Conservation (phyloP, 1,284 basidiomycete species). For the Spongispora temasekensis region DNA sequence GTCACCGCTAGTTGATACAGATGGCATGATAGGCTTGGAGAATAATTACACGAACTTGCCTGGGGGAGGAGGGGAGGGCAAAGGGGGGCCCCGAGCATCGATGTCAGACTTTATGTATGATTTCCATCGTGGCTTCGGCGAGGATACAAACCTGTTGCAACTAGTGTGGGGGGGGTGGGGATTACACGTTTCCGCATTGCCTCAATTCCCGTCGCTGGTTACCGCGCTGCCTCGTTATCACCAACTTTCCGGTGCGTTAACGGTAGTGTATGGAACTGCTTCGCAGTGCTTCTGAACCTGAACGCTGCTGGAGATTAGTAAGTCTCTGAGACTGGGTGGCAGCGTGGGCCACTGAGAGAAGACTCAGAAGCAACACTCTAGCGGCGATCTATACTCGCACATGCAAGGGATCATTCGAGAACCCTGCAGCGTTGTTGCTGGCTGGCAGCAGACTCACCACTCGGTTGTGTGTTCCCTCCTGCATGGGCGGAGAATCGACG, state of each 20-base stretch:
- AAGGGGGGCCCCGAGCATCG: slow-evolving; percentile 9
- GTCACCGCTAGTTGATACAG: slow-evolving; percentile 25
- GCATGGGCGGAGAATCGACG: slow-evolving; percentile 23
- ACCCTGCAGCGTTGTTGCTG: too few relatives aligned
- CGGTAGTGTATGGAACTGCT: slow-evolving; percentile 15
- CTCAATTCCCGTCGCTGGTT: slow-evolving; percentile 36
- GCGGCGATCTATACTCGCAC: too few relatives aligned
- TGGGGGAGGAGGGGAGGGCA: slow-evolving; percentile 15
- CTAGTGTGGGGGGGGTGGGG: slow-evolving; percentile 7
- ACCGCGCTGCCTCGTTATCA: slow-evolving; percentile 31
- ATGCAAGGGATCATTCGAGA: too few relatives aligned
- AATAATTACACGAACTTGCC: slow-evolving; percentile 13
- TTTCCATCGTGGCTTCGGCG: slow-evolving; percentile 38
- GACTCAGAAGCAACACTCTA: too few relatives aligned
- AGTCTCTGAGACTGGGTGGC: neutral
- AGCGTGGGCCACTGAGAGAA: too few relatives aligned
- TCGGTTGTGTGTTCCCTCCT: slow-evolving; percentile 14
- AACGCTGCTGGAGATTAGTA: neutral
- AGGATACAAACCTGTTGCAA: slow-evolving; percentile 31
- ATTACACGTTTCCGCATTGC: slow-evolving; percentile 33
- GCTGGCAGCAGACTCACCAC: too few relatives aligned
- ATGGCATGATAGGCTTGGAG: slow-evolving; percentile 38
- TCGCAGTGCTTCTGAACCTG: slow-evolving; percentile 23
- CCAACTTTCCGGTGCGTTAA: slow-evolving; percentile 13
- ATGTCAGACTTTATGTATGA: slow-evolving; percentile 32